phyloP scores from a whole-genome alignment of 2,329 filamentous ascomycete species.

The Beauveria australis region DNA sequence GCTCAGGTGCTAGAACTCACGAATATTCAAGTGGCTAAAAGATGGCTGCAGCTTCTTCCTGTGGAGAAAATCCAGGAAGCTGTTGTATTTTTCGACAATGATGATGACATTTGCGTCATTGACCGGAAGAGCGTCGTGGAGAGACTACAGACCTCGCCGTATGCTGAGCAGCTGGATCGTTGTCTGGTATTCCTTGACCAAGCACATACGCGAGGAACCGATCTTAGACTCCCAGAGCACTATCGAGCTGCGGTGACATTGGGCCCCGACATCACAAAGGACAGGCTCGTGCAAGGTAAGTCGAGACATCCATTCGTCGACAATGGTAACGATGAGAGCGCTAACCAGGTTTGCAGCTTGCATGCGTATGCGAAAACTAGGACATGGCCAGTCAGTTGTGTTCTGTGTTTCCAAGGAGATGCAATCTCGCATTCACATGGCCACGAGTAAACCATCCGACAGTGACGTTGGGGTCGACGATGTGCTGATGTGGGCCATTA shows the following conservation, averaged over 20 bases:
- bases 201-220: conserved; percentile 60
- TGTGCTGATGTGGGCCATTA: conserved; percentile 50
- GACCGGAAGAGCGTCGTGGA: conserved; percentile 39
- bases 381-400: conserved; percentile 54
- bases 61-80: conserved; percentile 13
- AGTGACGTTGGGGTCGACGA: conserved; percentile 37
- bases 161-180: conserved; percentile 41
- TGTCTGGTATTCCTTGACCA: conserved; percentile 66
- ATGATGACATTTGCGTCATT: conserved; percentile 47
- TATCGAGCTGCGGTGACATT: conserved; percentile 62
- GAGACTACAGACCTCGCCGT: conserved; percentile 50
- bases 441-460: conserved; percentile 9
- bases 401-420: conserved; percentile 56
- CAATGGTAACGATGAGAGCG: background rate
- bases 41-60: conserved; percentile 37
- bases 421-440: conserved; percentile 37
- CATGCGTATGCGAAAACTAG: conserved; percentile 64
- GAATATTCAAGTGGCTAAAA: conserved; percentile 44
- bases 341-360: conserved; percentile 37
- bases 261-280: conserved; percentile 57
- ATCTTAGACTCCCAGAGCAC: conserved; percentile 50
- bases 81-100: conserved; percentile 49
- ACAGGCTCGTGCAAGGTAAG: conserved; percentile 59
- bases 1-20: conserved; percentile 59
- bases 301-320: background rate